Evolutionary conservation across 352 stramenopile genomes (phyloP).

Genomic region (Phytophthora ohioensis): DNA sequence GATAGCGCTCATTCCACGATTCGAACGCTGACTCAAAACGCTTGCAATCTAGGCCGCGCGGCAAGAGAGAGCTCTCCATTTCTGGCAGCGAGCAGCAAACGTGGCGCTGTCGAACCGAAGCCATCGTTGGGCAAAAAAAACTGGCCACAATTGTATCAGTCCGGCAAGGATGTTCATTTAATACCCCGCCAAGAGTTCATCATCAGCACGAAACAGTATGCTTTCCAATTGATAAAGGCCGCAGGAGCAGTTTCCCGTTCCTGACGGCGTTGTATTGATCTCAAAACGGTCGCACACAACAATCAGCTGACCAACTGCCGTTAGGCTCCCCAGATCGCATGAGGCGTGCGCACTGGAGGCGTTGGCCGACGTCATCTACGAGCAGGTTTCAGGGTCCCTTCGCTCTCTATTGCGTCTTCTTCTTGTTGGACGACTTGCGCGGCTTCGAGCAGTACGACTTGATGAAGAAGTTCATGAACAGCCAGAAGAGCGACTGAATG

Average conservation of each 20-base stretch:
- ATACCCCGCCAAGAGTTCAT: conserved; percentile 10
- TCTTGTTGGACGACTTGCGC: conserved; percentile 50
- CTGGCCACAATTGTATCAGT: background rate
- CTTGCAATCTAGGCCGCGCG: too few species aligned
- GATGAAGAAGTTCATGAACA: conserved; percentile 98
- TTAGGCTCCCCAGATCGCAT: background rate
- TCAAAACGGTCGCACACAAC: conserved; percentile 23
- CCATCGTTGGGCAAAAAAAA: background rate
- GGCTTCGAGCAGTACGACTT: conserved; percentile 90
- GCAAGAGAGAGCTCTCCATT: background rate
- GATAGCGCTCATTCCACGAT: background rate
- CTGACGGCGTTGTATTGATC: conserved; percentile 31
- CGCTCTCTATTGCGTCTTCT: conserved; percentile 62
- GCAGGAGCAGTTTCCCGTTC: conserved; percentile 11
- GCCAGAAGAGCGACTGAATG: conserved; percentile 80
- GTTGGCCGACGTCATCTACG: conserved; percentile 8
- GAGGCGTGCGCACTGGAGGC: background rate
- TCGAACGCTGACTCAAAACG: background rate
- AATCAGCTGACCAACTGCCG: conserved; percentile 7
- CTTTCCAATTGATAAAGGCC: conserved; percentile 14
- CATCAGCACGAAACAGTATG: conserved; percentile 4
- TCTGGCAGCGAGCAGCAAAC: background rate
- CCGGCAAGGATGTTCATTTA: background rate
- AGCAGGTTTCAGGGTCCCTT: conserved; percentile 7
- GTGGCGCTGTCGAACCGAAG: too few species aligned